phyloP scores from a whole-genome alignment of 768 basidiomycete genomes.

The Tylopilus felleus region DNA sequence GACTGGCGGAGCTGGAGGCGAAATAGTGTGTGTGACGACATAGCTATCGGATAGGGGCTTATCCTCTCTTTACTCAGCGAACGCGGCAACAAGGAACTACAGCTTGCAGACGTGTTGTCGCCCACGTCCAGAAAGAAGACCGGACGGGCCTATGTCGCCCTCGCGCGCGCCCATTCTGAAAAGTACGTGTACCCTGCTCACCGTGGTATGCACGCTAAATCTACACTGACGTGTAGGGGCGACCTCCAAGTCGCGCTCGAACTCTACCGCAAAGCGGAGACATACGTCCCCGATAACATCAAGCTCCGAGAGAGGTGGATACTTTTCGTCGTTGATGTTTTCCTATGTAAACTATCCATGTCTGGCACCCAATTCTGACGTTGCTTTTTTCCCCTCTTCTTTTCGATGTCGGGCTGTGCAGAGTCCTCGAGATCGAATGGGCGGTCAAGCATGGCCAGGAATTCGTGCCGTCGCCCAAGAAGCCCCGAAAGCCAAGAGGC shows the following conservation, averaged over 20 bases:
- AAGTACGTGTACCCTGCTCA: slow-evolving; percentile 46
- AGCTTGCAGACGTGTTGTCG: slow-evolving; percentile 61
- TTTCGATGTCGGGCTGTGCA: slow-evolving; percentile 24
- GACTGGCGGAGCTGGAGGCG: slow-evolving; percentile 66
- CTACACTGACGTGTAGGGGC: slow-evolving; percentile 43
- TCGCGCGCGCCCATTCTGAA: slow-evolving; percentile 77
- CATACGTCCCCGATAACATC: slow-evolving; percentile 81
- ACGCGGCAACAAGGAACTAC: slow-evolving; percentile 55
- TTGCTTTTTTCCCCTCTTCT: slow-evolving; percentile 18
- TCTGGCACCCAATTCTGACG: slow-evolving; percentile 40
- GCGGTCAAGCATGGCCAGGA: slow-evolving; percentile 59
- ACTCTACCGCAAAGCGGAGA: slow-evolving; percentile 77
- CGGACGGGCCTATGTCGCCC: slow-evolving; percentile 78
- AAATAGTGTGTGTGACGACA: slow-evolving; percentile 54
- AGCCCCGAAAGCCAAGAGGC: slow-evolving; percentile 34
- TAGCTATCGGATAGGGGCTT: slow-evolving; percentile 11
- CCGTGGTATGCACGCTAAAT: background rate
- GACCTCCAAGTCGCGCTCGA: slow-evolving; percentile 77
- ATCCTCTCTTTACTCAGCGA: slow-evolving; percentile 40
- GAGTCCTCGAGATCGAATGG: slow-evolving; percentile 83
- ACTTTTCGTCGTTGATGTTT: slow-evolving; percentile 65
- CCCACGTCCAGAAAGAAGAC: slow-evolving; percentile 78
- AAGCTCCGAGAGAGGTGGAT: slow-evolving; percentile 88
- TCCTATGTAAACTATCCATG: slow-evolving; percentile 51
- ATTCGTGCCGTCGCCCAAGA: slow-evolving; percentile 57